Evolutionary conservation across 805 yeast genomes (phyloP).

Genomic region (Suhomyces emberorum): DNA sequence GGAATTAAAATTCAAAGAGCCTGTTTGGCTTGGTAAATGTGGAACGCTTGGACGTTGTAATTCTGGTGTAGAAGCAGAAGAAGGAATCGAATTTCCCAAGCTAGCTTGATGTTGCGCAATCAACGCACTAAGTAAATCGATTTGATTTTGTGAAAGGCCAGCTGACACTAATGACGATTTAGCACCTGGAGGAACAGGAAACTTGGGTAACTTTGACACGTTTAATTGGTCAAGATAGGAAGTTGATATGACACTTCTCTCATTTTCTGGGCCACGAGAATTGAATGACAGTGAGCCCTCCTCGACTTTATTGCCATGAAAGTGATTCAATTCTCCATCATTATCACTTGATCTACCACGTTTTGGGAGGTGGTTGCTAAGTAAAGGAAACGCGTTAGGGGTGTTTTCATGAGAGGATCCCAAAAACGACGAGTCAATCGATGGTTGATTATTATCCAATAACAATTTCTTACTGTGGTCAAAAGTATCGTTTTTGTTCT

Average conservation of each 20-base stretch:
- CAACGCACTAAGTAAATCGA: constrained; percentile 68
- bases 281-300: background rate
- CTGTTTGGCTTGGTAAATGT: constrained; percentile 9
- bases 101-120: constrained; percentile 62
- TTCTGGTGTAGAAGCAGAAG: constrained; percentile 1
- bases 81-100: constrained; percentile 12
- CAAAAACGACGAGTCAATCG: constrained; percentile 2
- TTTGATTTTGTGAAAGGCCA: constrained; percentile 66
- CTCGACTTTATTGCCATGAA: background rate
- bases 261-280: background rate
- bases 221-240: constrained; percentile 17
- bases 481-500: constrained; percentile 1
- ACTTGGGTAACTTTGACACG: constrained; percentile 50
- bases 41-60: constrained; percentile 6
- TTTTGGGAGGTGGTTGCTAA: too few species aligned
- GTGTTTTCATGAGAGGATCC: background rate
- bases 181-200: constrained; percentile 73
- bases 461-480: background rate
- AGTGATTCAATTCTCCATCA: background rate
- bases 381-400: background rate
- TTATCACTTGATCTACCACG: background rate
- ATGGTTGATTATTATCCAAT: background rate
- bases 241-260: background rate
- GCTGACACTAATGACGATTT: constrained; percentile 58
- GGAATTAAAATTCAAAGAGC: constrained; percentile 7